Percentiles rank a stretch among this genome's conserved stretches.
phyloP scores from a whole-genome alignment of 331 rosid species.

The Malus hybrid region DNA sequence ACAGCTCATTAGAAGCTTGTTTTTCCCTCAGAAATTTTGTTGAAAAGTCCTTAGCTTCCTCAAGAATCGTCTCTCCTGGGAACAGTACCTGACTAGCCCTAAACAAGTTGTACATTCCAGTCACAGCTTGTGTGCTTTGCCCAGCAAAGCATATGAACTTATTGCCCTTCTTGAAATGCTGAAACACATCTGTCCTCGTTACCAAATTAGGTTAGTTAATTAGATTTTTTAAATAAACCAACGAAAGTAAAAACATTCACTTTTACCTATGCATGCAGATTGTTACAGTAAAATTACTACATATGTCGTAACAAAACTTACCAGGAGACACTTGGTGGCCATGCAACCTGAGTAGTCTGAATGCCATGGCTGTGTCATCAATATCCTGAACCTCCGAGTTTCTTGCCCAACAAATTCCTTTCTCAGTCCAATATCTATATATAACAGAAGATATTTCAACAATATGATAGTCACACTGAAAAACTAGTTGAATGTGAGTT shows the following conservation, averaged over 20 bases:
- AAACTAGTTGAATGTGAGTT: too few relatives aligned
- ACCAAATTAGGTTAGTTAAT: neutral
- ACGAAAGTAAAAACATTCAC: neutral
- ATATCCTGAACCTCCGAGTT: constrained; percentile 61
- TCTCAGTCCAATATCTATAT: constrained; percentile 57
- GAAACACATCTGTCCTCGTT: constrained; percentile 53
- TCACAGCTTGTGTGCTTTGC: constrained; percentile 67
- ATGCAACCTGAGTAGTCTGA: constrained; percentile 63
- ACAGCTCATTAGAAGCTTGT: constrained; percentile 43
- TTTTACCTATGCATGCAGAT: too few relatives aligned
- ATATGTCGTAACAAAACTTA: constrained; percentile 2
- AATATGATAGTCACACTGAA: too few relatives aligned
- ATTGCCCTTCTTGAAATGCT: constrained; percentile 60
- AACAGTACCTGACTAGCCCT: constrained; percentile 61
- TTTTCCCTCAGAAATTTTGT: constrained; percentile 48
- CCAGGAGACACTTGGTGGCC: constrained; percentile 65
- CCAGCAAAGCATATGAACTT: constrained; percentile 73
- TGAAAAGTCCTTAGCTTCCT: constrained; percentile 52
- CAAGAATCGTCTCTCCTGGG: constrained; percentile 65
- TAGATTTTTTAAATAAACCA: neutral
- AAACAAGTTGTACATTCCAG: constrained; percentile 68
- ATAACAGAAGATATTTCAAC: too few relatives aligned
- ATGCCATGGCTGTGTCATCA: constrained; percentile 92
- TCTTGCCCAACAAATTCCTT: constrained; percentile 88
- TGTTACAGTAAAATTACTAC: too few relatives aligned